Percentiles rank a stretch among this genome's conserved stretches.
phyloP scores from a whole-genome alignment of 2,329 filamentous ascomycete species.

The Fusarium verticillioides region DNA sequence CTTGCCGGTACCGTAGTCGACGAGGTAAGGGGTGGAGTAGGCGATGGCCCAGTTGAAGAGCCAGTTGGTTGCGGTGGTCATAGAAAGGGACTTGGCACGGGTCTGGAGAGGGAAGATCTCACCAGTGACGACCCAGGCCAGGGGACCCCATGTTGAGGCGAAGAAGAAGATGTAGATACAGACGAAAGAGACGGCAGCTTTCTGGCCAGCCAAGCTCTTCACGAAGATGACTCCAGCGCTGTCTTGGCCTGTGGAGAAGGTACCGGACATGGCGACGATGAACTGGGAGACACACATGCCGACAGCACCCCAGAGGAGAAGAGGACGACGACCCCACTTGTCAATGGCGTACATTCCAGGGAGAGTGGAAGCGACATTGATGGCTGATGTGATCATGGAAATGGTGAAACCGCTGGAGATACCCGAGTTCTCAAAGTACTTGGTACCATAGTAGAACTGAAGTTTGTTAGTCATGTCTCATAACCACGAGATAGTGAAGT shows the following conservation, averaged over 20 bases:
- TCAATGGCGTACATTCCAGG: constrained; percentile 53
- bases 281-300: constrained; percentile 72
- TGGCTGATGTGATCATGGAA: constrained; percentile 53
- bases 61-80: constrained; percentile 81
- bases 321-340: constrained; percentile 60
- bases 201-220: constrained; percentile 63
- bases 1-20: constrained; percentile 75
- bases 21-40: constrained; percentile 83
- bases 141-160: constrained; percentile 74
- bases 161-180: constrained; percentile 83
- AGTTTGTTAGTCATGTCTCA: constrained; percentile 17
- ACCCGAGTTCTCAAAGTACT: constrained; percentile 54
- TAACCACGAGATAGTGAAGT: background rate
- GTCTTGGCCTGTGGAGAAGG: constrained; percentile 63
- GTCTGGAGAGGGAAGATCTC: constrained; percentile 73
- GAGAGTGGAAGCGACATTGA: constrained; percentile 53
- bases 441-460: constrained; percentile 54
- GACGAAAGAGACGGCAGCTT: constrained; percentile 68
- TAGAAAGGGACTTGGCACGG: constrained; percentile 71
- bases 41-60: constrained; percentile 80
- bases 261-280: constrained; percentile 69
- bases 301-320: constrained; percentile 72
- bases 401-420: constrained; percentile 52
- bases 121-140: constrained; percentile 57
- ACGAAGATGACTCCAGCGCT: constrained; percentile 60